Percentiles rank a stretch among this genome's conserved stretches.
phyloP scores from a whole-genome alignment of 768 basidiomycete species.

The Plicaturopsis crispa region DNA sequence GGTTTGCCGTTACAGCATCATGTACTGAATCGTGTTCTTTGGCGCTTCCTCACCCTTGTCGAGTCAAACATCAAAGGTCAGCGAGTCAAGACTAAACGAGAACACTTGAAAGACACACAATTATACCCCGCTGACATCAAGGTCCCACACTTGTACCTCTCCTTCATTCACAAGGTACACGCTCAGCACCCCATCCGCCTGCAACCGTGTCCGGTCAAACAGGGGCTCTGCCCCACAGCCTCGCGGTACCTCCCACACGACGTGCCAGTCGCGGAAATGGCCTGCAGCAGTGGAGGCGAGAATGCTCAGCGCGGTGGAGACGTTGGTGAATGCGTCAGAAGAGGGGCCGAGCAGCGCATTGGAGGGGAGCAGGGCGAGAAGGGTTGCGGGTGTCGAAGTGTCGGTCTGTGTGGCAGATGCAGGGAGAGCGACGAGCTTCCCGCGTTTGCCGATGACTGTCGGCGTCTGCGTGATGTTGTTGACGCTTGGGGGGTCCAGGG shows the following conservation, averaged over 20 bases:
- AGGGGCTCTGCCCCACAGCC: conserved; percentile 27
- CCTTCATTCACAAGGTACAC: conserved; percentile 23
- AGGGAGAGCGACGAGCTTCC: conserved; percentile 19
- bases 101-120: too few species aligned
- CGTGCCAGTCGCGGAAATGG: conserved; percentile 24
- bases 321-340: too few species aligned
- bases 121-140: conserved; percentile 11
- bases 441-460: conserved; percentile 29
- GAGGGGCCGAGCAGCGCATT: too few species aligned
- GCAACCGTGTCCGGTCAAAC: conserved; percentile 23
- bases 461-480: conserved; percentile 28
- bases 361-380: conserved; percentile 24
- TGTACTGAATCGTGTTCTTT: too few species aligned
- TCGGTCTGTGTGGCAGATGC: too few species aligned
- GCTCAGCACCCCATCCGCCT: conserved; percentile 25
- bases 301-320: conserved; percentile 23
- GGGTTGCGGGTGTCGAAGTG: too few species aligned
- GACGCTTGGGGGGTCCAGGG: conserved; percentile 11
- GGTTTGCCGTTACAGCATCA: too few species aligned
- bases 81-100: too few species aligned
- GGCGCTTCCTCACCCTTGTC: too few species aligned
- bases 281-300: conserved; percentile 20
- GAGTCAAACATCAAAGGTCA: too few species aligned
- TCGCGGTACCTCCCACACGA: conserved; percentile 19
- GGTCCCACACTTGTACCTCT: conserved; percentile 19